A percentile compares a stretch with the other conserved stretches of the same genome.
These are phyloP conservation scores for Phytophthora pini DNA, from an alignment of 352 stramenopile genomes.

Conservation along the genomic window DNA sequence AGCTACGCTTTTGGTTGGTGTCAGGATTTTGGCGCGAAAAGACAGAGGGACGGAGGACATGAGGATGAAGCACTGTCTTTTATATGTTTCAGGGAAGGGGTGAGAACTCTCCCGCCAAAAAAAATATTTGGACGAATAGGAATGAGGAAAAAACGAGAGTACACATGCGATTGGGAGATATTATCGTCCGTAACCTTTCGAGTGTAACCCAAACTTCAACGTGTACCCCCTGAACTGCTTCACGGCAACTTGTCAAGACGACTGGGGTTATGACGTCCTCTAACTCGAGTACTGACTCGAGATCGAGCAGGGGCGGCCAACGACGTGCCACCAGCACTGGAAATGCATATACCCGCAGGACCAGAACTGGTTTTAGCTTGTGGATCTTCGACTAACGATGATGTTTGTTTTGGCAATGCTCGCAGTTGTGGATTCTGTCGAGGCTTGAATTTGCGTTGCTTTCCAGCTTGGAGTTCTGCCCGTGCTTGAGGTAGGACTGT, in stretches of 20 bases:
- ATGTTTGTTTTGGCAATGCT: constrained; percentile 10
- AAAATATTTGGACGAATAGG: constrained; percentile 27
- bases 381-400: constrained; percentile 3
- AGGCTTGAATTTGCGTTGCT: constrained; percentile 14
- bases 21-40: constrained; percentile 41
- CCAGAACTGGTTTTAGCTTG: not conserved
- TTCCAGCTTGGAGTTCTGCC: constrained; percentile 5
- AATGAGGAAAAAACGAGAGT: not conserved
- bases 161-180: constrained; percentile 20
- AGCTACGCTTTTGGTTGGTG: constrained; percentile 24
- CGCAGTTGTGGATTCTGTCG: constrained; percentile 20
- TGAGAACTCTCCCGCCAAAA: constrained; percentile 36
- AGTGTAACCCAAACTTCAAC: constrained; percentile 33
- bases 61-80: constrained; percentile 1
- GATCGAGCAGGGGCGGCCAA: not conserved
- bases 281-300: not conserved
- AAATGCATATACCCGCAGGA: constrained; percentile 18
- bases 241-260: constrained; percentile 19
- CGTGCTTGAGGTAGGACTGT: not conserved
- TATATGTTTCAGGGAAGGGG: constrained; percentile 25
- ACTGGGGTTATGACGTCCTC: constrained; percentile 2
- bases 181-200: not conserved
- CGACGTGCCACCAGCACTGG: constrained; percentile 10
- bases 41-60: constrained; percentile 11
- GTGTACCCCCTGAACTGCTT: constrained; percentile 9